Evolutionary conservation across 345 rosid genomes (phyloP), one percentile per base, ranked within the genome.

Genomic region (Mercurialis annua): DNA sequence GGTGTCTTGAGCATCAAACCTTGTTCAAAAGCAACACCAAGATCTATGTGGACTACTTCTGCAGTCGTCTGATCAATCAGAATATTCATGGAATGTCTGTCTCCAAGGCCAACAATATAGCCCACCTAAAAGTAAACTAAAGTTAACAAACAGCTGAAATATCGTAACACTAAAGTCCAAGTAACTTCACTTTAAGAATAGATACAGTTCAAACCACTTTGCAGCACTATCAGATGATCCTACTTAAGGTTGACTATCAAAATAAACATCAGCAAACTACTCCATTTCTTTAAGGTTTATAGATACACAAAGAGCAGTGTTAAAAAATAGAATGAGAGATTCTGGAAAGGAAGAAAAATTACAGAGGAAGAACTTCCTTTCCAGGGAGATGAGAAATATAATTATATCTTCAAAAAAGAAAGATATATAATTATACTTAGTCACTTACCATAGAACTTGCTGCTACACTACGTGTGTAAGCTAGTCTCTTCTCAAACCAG

Each of bases 401-500:
- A 60, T 14, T 15, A 68, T 18, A 56, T 27, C 33, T 76, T 12
- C 55, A 49, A 59, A 47, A 52, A 11, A 21, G 49, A 2, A 59
- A 46, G 68, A 56, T 30, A 66, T 10, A n/a, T n/a, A n/a, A n/a
- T n/a, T n/a, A n/a, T n/a, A n/a, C n/a, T n/a, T n/a, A n/a, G n/a
- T n/a, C n/a, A 75, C 86, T 67, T 69, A 84, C 99, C 99, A 93
- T 93, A 79, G 99, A 93, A 81, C 90, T 91, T 69, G 97, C 82
- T 68, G 97, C 95, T 49, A 93, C 92, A 77, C 99, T 91, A 71
- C 96, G 88, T 15, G 97, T 85, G 77, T 87, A 93, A 26, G 97
- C 97, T 69, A 93, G 97, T 81, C 99, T 85, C 83, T 87, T 93
- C 84, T 89, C 97, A 87, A 90, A 93, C 99, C 99, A 91, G 80